These are phyloP conservation scores for Apiospora rasikravindrae DNA, from an alignment of 2,329 filamentous ascomycete species.

Conservation along the genomic window DNA sequence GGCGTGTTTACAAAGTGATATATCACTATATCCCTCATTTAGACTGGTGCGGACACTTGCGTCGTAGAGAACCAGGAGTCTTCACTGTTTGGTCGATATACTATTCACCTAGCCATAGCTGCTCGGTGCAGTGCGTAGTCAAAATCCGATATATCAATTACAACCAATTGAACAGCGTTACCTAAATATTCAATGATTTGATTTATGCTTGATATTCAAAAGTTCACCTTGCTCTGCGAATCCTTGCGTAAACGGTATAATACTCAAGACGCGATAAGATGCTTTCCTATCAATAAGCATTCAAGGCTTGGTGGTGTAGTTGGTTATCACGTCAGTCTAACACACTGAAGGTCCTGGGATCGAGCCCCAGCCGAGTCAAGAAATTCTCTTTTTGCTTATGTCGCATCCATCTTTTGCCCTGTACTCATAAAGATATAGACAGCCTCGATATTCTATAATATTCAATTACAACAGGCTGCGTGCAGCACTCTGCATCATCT, in stretches of 20 bases:
- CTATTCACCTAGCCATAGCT: background rate
- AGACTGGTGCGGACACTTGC: background rate
- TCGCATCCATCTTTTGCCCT: background rate
- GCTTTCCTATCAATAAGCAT: background rate
- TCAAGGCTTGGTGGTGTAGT: slow-evolving; percentile 40
- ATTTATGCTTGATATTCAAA: background rate
- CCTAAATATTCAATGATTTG: background rate
- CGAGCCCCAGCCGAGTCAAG: slow-evolving; percentile 16
- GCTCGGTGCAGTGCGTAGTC: background rate
- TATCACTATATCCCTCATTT: background rate
- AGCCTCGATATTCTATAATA: background rate
- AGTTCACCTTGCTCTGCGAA: too few relatives aligned
- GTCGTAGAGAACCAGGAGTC: background rate
- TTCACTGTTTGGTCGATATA: background rate
- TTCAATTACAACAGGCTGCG: too few relatives aligned
- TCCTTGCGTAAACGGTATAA: too few relatives aligned
- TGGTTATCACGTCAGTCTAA: slow-evolving; percentile 58
- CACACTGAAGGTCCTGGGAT: slow-evolving; percentile 25
- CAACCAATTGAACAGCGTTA: background rate
- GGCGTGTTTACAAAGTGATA: slow-evolving; percentile 58
- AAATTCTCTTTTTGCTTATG: background rate
- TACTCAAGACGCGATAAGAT: background rate
- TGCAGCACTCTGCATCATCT: background rate
- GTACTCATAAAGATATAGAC: background rate
- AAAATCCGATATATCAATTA: background rate